phyloP scores from a whole-genome alignment of 306 rosid genomes.

The Gleditsia sinensis region DNA sequence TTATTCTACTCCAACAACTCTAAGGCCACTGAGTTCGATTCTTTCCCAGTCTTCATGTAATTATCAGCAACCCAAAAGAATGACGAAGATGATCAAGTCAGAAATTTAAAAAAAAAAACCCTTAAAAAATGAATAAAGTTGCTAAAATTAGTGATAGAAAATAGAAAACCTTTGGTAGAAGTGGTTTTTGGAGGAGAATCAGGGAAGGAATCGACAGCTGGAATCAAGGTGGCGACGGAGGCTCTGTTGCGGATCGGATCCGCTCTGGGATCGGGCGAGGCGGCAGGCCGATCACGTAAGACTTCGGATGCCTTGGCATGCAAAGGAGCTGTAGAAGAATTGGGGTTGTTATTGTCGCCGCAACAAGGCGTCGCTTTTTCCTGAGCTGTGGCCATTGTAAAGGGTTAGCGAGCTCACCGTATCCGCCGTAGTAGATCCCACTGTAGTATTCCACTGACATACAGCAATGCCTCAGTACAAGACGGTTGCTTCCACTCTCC shows the following conservation, averaged over 20 bases:
- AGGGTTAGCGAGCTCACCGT: constrained; percentile 75
- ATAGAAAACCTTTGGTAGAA: constrained; percentile 60
- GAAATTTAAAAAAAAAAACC: neutral
- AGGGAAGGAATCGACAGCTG: constrained; percentile 52
- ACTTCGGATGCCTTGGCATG: constrained; percentile 6
- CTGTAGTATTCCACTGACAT: constrained; percentile 77
- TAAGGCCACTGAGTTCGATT: neutral
- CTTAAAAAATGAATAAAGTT: neutral
- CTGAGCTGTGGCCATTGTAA: constrained; percentile 89
- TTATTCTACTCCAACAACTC: constrained; percentile 8
- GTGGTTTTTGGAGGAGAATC: constrained; percentile 54
- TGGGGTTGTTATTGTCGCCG: constrained; percentile 16
- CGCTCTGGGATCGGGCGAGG: constrained; percentile 30
- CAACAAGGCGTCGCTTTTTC: constrained; percentile 79
- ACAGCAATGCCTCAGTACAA: constrained; percentile 46
- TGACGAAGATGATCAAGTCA: constrained; percentile 1
- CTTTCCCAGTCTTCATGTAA: neutral
- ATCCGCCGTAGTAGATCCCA: constrained; percentile 55
- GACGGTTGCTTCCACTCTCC: neutral
- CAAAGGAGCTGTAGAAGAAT: constrained; percentile 35
- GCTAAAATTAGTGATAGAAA: neutral
- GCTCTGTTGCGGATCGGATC: constrained; percentile 50
- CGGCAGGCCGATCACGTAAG: constrained; percentile 8
- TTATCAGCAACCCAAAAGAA: neutral
- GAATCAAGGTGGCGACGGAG: constrained; percentile 48